These are phyloP conservation scores for Calendula officinalis DNA, from an alignment of 129 eudicot species.

Conservation along the genomic window DNA sequence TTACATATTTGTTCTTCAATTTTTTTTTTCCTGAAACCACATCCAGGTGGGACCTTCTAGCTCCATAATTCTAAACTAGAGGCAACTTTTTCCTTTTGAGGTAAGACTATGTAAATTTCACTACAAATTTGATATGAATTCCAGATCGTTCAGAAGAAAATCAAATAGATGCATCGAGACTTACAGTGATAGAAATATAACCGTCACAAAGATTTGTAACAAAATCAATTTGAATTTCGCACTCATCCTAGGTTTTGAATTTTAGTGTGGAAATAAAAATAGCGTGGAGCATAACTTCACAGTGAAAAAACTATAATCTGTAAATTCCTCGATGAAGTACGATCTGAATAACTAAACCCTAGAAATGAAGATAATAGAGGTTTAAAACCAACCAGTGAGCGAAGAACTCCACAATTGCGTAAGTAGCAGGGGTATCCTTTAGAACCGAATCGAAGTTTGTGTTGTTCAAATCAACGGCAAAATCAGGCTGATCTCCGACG, in stretches of 20 bases:
- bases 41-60: constrained; percentile 9
- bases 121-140: constrained; percentile 2
- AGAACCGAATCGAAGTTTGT: constrained; percentile 64
- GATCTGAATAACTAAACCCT: constrained; percentile 15
- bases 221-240: not conserved
- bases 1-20: constrained; percentile 3
- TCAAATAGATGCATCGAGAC: constrained; percentile 1
- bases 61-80: constrained; percentile 22
- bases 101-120: not conserved
- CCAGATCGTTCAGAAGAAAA: constrained; percentile 1
- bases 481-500: constrained; percentile 31
- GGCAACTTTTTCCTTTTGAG: not conserved
- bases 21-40: not conserved
- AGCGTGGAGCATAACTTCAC: not conserved
- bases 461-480: constrained; percentile 56
- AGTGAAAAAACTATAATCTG: not conserved
- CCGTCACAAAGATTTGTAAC: constrained; percentile 2
- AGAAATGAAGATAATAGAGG: constrained; percentile 1
- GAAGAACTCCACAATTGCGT: constrained; percentile 76
- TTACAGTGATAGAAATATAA: constrained; percentile 1
- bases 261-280: not conserved
- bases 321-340: not conserved
- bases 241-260: not conserved
- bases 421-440: constrained; percentile 50
- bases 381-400: constrained; percentile 65